Conservation (phyloP, 1,284 basidiomycete genomes). For the Thelephora terrestris region DNA sequence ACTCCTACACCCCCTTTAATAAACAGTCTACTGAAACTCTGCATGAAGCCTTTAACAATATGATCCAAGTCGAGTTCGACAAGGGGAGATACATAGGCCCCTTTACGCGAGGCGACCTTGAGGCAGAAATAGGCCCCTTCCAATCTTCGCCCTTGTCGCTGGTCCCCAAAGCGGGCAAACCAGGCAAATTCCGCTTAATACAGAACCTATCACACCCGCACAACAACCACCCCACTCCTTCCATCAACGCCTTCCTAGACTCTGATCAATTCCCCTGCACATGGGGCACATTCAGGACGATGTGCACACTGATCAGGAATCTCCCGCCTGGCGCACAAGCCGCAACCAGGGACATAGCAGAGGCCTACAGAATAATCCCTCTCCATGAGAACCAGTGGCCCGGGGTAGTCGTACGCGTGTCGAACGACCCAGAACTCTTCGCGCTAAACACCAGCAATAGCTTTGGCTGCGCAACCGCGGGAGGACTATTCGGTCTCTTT, state of each 20-base stretch:
- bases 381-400: slow-evolving; percentile 25
- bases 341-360: slow-evolving; percentile 22
- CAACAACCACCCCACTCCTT: slow-evolving; percentile 8
- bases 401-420: slow-evolving; percentile 14
- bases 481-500: slow-evolving; percentile 22
- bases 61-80: slow-evolving; percentile 17
- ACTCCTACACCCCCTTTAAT: slow-evolving; percentile 20
- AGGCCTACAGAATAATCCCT: slow-evolving; percentile 25
- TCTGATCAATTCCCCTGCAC: slow-evolving; percentile 26
- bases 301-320: slow-evolving; percentile 16
- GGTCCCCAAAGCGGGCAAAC: slow-evolving; percentile 16
- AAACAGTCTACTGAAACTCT: slow-evolving; percentile 7
- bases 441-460: slow-evolving; percentile 17
- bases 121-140: slow-evolving; percentile 25
- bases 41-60: slow-evolving; percentile 4
- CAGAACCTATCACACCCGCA: slow-evolving; percentile 31
- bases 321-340: slow-evolving; percentile 27
- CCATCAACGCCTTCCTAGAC: slow-evolving; percentile 28
- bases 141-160: slow-evolving; percentile 28
- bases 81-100: slow-evolving; percentile 20
- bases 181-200: slow-evolving; percentile 15
- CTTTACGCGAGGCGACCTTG: no score
- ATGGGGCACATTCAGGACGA: slow-evolving; percentile 28
- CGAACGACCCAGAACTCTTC: slow-evolving; percentile 11
- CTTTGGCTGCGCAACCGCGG: slow-evolving; percentile 23